Conservation (phyloP, 257 asterid genomes). For the Cynanchum wilfordii region DNA sequence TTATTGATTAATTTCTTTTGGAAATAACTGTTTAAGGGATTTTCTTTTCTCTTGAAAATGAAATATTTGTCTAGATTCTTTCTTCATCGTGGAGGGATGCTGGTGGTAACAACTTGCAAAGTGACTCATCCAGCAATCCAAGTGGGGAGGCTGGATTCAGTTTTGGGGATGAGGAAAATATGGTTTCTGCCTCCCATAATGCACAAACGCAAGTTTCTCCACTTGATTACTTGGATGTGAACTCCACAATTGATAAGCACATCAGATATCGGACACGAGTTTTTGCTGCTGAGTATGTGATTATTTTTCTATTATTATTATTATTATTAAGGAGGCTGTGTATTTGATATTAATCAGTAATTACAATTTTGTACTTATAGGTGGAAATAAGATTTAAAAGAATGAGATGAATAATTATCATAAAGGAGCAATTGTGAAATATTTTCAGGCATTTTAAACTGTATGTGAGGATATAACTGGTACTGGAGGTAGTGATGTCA, state of each 20-base stretch:
- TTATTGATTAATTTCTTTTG: not conserved
- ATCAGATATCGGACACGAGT: slow-evolving; percentile 96
- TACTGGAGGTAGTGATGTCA: not conserved
- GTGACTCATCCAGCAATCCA: slow-evolving; percentile 55
- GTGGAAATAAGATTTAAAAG: not conserved
- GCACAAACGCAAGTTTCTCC: slow-evolving; percentile 30
- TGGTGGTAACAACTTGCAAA: slow-evolving; percentile 32
- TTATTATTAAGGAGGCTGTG: not conserved
- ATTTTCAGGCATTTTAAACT: not conserved
- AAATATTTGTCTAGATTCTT: slow-evolving; percentile 48
- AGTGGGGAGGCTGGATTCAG: slow-evolving; percentile 51
- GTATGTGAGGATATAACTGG: not conserved
- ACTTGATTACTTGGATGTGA: slow-evolving; percentile 44
- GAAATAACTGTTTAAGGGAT: not conserved
- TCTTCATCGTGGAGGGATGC: slow-evolving; percentile 61
- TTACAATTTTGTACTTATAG: not conserved
- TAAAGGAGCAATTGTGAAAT: not conserved
- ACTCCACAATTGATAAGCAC: slow-evolving; percentile 72
- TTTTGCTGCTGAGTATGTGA: slow-evolving; percentile 95
- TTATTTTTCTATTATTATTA: slow-evolving; percentile 6
- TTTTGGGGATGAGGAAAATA: slow-evolving; percentile 78
- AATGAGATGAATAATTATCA: not conserved
- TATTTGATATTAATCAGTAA: not conserved
- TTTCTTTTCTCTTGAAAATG: not conserved
- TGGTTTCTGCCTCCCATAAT: slow-evolving; percentile 72